Conservation (phyloP, 176 grass and related monocot species). For the Rhynchospora tenuis region DNA sequence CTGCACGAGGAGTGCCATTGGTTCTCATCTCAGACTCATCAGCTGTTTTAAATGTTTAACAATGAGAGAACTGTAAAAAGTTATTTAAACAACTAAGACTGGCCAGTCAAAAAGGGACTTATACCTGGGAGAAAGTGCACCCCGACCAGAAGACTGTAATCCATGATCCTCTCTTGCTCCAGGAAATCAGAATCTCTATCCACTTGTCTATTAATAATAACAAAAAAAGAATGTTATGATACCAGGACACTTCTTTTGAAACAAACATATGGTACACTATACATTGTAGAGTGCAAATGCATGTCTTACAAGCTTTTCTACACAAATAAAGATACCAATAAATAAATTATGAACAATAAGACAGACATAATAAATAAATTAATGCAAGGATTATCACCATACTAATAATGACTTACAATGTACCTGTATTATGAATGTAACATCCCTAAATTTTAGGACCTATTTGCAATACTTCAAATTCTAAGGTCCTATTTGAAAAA, state of each 20-base stretch:
- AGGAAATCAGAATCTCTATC: constrained; percentile 95
- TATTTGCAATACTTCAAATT: no score
- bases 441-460: no score
- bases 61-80: background rate
- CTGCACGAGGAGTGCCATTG: constrained; percentile 33
- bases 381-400: no score
- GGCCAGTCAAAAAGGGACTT: background rate
- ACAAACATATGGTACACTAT: background rate
- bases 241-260: background rate
- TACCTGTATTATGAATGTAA: background rate
- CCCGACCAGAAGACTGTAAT: constrained; percentile 93
- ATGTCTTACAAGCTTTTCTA: no score
- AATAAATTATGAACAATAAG: background rate
- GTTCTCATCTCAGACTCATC: constrained; percentile 15
- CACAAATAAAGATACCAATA: background rate
- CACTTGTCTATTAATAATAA: constrained; percentile 62
- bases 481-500: no score
- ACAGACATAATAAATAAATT: background rate
- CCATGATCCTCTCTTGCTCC: constrained; percentile 98
- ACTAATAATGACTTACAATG: background rate
- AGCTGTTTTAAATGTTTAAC: constrained; percentile 1
- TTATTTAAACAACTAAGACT: background rate
- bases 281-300: background rate
- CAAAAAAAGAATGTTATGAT: background rate
- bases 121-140: constrained; percentile 60